A percentile compares a stretch with the other conserved stretches of the same genome.
These are phyloP conservation scores for Hypoxylon sp. DNA, from an alignment of 2,329 filamentous ascomycete species.

Conservation along the genomic window DNA sequence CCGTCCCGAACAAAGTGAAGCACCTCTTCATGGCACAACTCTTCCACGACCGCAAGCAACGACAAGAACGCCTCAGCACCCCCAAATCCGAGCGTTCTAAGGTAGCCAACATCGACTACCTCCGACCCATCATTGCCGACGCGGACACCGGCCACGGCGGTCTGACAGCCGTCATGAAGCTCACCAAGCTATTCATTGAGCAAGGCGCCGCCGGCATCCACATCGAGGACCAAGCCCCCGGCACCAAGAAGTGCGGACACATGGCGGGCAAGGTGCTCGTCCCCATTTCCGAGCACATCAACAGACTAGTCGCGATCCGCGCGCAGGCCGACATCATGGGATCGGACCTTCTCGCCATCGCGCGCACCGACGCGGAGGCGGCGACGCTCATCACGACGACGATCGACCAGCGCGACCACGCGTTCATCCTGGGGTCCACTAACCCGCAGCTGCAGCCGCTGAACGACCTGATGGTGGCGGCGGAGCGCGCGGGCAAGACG, in stretches of 20 bases:
- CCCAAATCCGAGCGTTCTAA: conserved; percentile 80
- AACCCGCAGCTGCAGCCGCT: conserved; percentile 88
- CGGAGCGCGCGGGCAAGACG: conserved; percentile 84
- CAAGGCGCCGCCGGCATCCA: conserved; percentile 97
- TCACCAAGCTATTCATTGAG: conserved; percentile 97
- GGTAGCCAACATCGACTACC: conserved; percentile 88
- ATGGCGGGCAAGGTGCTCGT: conserved; percentile 99
- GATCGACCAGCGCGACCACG: conserved; percentile 95
- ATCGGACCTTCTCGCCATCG: conserved; percentile 88
- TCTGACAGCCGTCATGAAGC: conserved; percentile 98
- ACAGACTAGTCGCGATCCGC: conserved; percentile 94
- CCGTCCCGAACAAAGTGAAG: conserved; percentile 97
- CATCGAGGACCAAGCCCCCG: conserved; percentile 98
- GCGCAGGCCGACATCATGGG: conserved; percentile 99
- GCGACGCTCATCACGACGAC: conserved; percentile 97
- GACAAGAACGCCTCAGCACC: conserved; percentile 88
- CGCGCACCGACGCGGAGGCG: conserved; percentile 96
- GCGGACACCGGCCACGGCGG: conserved; percentile 98
- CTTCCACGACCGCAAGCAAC: conserved; percentile 99
- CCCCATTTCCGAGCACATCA: conserved; percentile 97
- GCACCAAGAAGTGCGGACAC: conserved; percentile 99
- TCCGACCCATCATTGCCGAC: conserved; percentile 95
- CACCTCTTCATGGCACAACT: conserved; percentile 99
- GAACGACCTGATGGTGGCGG: conserved; percentile 90
- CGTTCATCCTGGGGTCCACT: conserved; percentile 91